Base-by-base conservation (phyloP, 345 rosid species). In the Physaria fendleri region DNA sequence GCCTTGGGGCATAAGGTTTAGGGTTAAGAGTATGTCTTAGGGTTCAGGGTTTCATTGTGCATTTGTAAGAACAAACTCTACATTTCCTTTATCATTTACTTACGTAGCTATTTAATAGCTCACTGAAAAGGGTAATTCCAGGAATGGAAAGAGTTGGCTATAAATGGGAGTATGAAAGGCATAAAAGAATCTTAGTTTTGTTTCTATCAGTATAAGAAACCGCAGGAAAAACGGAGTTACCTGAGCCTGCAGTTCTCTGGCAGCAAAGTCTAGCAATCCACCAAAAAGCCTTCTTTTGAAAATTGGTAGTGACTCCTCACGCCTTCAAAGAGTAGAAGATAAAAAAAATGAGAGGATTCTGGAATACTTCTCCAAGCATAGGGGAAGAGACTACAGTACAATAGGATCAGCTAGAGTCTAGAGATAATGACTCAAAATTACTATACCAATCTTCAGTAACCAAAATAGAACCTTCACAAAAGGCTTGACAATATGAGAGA, bases 181-280 rank as follows among this genome's bases (percentile, higher is more conserved):
- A 47, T 30, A 38, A 32, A 21, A 20, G 6, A 43, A 38, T 48
- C 41, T 47, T 40, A 28, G 39, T 30, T 56, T 20, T 12, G 20
- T 62, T 30, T 42, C 14, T 42, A 20, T 30, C 8, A 0, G 16
- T 23, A 58, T 65, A 57, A 37, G 28, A 65, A 52, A 54, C 14
- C 39, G 29, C 51, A 41, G 45, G 29, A 30, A 39, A 25, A 22
- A 32, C 1, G 8, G 22, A 46, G 50, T 67, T 74, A 88, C 99
- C 99, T 93, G 99, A 71, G 77, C 92, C 82, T 85, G 99, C 65
- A 93, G 74, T 76, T 93, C 99, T 74, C 97, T 77, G 52, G 99
- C 91, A 76, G 97, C 83, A 78, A 93, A 93, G 66, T 93, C 97
- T 64, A 90, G 81, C 79, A 94, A 84, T 50, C 85, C 87, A 77